These are phyloP conservation scores for Candida sonorensis DNA, from an alignment of 805 yeast species.

Conservation along the genomic window DNA sequence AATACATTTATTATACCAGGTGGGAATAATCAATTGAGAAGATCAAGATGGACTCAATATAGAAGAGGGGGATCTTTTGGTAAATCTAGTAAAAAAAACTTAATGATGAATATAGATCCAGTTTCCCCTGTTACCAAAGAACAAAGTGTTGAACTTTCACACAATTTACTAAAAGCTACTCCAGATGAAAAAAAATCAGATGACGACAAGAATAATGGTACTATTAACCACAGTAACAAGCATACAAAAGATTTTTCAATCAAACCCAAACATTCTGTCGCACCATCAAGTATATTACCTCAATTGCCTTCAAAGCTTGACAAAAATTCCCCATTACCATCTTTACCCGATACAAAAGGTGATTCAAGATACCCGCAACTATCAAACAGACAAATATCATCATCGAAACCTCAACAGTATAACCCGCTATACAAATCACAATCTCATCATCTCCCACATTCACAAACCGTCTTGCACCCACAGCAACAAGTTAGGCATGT, in stretches of 20 bases:
- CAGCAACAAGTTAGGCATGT: too few relatives aligned
- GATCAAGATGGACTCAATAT: slow-evolving; percentile 47
- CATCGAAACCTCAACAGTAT: too few relatives aligned
- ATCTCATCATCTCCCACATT: too few relatives aligned
- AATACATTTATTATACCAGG: slow-evolving; percentile 13
- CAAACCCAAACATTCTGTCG: slow-evolving; percentile 6
- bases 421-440: too few relatives aligned
- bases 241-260: background rate
- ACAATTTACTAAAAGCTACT: slow-evolving; percentile 3
- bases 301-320: slow-evolving; percentile 5
- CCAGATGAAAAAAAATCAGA: background rate
- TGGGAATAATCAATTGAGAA: slow-evolving; percentile 23
- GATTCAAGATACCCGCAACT: too few relatives aligned
- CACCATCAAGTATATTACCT: slow-evolving; percentile 12
- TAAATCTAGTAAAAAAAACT: slow-evolving; percentile 1
- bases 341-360: too few relatives aligned
- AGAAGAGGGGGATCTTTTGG: slow-evolving; percentile 29
- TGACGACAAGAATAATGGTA: background rate
- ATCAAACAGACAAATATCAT: too few relatives aligned
- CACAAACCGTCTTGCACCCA: too few relatives aligned
- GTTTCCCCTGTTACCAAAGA: background rate
- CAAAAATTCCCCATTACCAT: slow-evolving; percentile 13
- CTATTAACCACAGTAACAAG: background rate
- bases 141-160: slow-evolving; percentile 8
- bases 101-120: slow-evolving; percentile 1